Base-by-base conservation (phyloP, 1,284 basidiomycete species). In the Austropuccinia psidii region DNA sequence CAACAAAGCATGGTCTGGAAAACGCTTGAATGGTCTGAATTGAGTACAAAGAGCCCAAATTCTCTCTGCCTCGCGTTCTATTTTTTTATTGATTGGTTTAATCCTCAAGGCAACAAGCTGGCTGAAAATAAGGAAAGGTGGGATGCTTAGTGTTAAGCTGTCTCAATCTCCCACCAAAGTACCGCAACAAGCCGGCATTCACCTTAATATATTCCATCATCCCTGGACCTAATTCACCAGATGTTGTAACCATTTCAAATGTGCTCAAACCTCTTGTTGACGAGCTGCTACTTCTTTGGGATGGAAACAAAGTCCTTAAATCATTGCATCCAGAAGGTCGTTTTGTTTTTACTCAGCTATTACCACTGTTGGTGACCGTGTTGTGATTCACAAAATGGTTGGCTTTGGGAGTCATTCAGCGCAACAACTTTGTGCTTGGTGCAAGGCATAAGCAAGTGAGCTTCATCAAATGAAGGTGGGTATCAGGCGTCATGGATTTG, bases 71-170 rank as follows among this genome's bases (percentile, higher is more conserved):
- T 66, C 15, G 47, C 52, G 9, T 66, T 66, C 39, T 49, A 45
- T 4, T 45, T 52, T 15, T 69, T 21, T 21, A 17, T 57, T 1
- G 24, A 57, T 31, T 68, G 66, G 66, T 60, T 70, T 33, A 55
- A 61, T 57, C 41, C 29, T 21, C 24, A 35, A 47, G 68, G 55
- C 29, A 61, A 61, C 21, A 60, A 47, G 19, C 27, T 43, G 3
- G 37, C 43, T 35, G 57, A 57, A 29, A 24, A 31, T 29, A 72
- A 17, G 45, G 31, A 7, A 61, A 37, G 39, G 52, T 72, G 57
- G 68, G 68, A 13, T 27, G 49, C 19, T 7, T 72, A 31, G 57
- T 45, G n/a, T 58, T 70, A 7, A 72, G 37, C 9, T 72, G 57
- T 49, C 55, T 70, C 3, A 60, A 70, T 31, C 15, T 70, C 4